These are phyloP conservation scores for Talaromyces ruber DNA, from an alignment of 495 filamentous ascomycete species.

Conservation along the genomic window DNA sequence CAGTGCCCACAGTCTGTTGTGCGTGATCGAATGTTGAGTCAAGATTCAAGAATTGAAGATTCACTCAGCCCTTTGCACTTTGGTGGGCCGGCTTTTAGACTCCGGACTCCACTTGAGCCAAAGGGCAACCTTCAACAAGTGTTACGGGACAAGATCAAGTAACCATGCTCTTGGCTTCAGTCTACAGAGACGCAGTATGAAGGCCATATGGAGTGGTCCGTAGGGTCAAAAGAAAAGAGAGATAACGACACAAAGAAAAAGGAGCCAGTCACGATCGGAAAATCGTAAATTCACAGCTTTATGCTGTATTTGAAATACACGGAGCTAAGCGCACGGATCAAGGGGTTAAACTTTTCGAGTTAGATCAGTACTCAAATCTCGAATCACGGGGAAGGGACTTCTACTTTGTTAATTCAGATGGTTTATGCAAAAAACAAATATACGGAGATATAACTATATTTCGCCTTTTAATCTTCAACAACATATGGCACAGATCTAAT, in stretches of 20 bases:
- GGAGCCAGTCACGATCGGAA: neutral
- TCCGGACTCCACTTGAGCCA: neutral
- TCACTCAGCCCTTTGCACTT: neutral
- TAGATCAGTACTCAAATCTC: neutral
- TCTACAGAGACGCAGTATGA: neutral
- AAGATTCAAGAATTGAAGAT: neutral
- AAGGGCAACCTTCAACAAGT: neutral
- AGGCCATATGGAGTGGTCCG: neutral
- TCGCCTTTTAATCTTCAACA: neutral
- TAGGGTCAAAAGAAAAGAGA: neutral
- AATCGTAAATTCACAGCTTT: neutral
- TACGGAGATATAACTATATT: neutral
- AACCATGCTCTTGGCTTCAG: neutral
- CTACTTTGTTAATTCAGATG: neutral
- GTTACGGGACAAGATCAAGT: neutral
- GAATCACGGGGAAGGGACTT: neutral
- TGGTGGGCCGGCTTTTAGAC: neutral
- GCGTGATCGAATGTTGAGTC: neutral
- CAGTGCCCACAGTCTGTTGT: neutral
- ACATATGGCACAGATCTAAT: neutral
- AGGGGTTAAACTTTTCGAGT: slow-evolving; percentile 1
- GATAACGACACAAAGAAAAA: neutral
- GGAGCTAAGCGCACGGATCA: neutral
- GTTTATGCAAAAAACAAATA: neutral
- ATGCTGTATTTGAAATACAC: neutral